Evolutionary conservation across 352 stramenopile species (phyloP).

Genomic region (Aphanomyces stellatus): DNA sequence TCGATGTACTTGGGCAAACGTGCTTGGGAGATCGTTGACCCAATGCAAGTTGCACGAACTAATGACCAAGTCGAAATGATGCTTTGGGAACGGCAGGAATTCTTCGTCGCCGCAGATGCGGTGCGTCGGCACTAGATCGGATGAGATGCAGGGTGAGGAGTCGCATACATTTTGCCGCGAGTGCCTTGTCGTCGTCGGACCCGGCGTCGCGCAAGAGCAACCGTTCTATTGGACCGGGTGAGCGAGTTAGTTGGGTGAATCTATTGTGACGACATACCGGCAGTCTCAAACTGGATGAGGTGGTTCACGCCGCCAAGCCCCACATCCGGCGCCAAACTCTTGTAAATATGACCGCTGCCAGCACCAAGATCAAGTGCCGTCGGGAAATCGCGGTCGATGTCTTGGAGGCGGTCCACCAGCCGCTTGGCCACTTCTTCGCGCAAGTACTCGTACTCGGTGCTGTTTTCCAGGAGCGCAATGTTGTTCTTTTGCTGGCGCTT

Average conservation of each 20-base stretch:
- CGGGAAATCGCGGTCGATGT: conserved; percentile 77
- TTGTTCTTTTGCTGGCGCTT: conserved; percentile 82
- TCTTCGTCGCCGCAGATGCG: conserved; percentile 87
- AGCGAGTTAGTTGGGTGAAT: not conserved
- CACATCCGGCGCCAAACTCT: conserved; percentile 62
- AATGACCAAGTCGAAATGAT: conserved; percentile 96
- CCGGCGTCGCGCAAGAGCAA: conserved; percentile 56
- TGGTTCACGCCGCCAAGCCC: conserved; percentile 63
- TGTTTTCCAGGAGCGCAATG: conserved; percentile 41
- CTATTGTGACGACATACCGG: conserved; percentile 31
- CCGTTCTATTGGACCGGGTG: conserved; percentile 32
- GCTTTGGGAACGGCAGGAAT: conserved; percentile 90
- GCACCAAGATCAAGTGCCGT: conserved; percentile 69
- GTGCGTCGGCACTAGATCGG: conserved; percentile 48
- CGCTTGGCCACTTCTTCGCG: conserved; percentile 79
- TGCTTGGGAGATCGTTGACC: conserved; percentile 93
- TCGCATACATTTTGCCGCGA: not conserved
- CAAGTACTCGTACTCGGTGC: conserved; percentile 76
- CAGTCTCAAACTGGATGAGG: conserved; percentile 70
- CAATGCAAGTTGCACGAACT: conserved; percentile 93
- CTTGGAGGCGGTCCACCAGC: conserved; percentile 72
- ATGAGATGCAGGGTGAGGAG: not conserved
- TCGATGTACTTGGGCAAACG: conserved; percentile 51
- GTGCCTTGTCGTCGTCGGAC: conserved; percentile 18
- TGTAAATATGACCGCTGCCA: conserved; percentile 76